Base-by-base conservation (phyloP, 352 stramenopile genomes). In the Pythium rhizo-oryzae region DNA sequence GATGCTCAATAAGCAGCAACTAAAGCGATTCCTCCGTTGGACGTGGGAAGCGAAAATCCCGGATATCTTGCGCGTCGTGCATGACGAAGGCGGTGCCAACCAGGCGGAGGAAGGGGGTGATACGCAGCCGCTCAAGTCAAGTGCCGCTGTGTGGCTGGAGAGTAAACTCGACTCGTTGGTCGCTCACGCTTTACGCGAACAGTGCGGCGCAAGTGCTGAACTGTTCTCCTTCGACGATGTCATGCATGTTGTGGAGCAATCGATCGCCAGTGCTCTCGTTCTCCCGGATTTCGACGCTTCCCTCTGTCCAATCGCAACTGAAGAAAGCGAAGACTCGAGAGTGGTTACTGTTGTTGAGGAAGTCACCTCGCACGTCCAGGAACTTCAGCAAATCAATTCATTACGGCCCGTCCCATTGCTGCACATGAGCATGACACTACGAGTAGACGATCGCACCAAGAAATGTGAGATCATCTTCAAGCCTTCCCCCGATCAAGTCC, bases 11-110 rank as follows among this genome's bases (percentile, higher is more conserved):
- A 82, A 74, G 46, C 74, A 83, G 30, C 74, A 91, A 52, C 75
- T 81, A 8, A 85, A 88, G 66, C 53, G 71, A 0, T 77, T 91
- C 24, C 23, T 91, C 1, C 75, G 78, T 8, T 28, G 61, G 6
- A 72, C 71, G 2, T 84, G 79, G 70, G 69, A 84, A 6, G 68
- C 62, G 2, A 88, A 87, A 24, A 37, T 84, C 24, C 35, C 66
- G 1, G 16, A n/a, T 1, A 25, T 53, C 23, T n/a, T 41, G 25
- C 51, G 25, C 15, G 35, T 35, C 16, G 23, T 19, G 13, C 30
- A 35, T 2, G 9, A 35, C 18, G 39, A 61, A 11, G 50, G 16
- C 61, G 16, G 46, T 30, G 8, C 9, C 7, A 52, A 19, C 15
- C 13, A 63, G 4, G 44, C 1, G n/a, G 53, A 44, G 35, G 62